A percentile compares a stretch with the other conserved stretches of the same genome.
Evolutionary conservation across 2,329 filamentous ascomycete genomes (phyloP).

Genomic region (Penicillium psychrosexuale): DNA sequence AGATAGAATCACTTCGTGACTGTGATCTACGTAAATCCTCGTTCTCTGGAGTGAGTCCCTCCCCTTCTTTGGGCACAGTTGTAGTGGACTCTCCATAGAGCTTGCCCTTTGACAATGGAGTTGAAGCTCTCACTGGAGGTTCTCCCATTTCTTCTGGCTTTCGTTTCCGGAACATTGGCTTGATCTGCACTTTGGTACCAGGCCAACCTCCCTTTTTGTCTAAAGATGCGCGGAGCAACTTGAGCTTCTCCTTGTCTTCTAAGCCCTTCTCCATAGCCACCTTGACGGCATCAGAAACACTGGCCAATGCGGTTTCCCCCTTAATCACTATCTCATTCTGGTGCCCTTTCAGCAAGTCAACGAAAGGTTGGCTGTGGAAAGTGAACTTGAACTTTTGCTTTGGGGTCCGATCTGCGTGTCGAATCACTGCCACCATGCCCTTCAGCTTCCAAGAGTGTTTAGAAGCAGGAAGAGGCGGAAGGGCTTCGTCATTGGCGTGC

Average conservation of each 20-base stretch:
- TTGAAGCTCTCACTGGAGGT: constrained; percentile 20
- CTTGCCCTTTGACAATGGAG: constrained; percentile 9
- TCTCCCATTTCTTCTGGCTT: constrained; percentile 59
- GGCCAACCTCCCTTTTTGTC: constrained; percentile 91
- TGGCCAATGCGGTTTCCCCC: constrained; percentile 81
- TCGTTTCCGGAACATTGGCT: constrained; percentile 96
- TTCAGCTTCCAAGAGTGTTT: constrained; percentile 98
- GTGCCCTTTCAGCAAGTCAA: constrained; percentile 89
- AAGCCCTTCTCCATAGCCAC: constrained; percentile 71
- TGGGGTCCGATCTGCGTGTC: constrained; percentile 93
- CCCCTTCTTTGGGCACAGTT: constrained; percentile 20
- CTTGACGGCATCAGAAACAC: constrained; percentile 84
- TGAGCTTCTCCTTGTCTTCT: constrained; percentile 86
- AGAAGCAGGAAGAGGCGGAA: constrained; percentile 60
- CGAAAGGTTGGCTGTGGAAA: constrained; percentile 94
- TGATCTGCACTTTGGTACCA: constrained; percentile 97
- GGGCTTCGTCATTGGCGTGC: constrained; percentile 26
- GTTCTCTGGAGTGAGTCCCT: constrained; percentile 21
- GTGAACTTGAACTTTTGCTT: constrained; percentile 99
- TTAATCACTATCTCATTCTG: constrained; percentile 94
- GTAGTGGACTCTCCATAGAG: constrained; percentile 23
- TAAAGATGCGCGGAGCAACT: constrained; percentile 76
- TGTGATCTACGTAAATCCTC: constrained; percentile 48
- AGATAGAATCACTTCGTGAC: constrained; percentile 76
- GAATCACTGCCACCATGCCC: constrained; percentile 92